Conservation (phyloP, 805 yeast genomes). For the Metschnikowia rubicola region DNA sequence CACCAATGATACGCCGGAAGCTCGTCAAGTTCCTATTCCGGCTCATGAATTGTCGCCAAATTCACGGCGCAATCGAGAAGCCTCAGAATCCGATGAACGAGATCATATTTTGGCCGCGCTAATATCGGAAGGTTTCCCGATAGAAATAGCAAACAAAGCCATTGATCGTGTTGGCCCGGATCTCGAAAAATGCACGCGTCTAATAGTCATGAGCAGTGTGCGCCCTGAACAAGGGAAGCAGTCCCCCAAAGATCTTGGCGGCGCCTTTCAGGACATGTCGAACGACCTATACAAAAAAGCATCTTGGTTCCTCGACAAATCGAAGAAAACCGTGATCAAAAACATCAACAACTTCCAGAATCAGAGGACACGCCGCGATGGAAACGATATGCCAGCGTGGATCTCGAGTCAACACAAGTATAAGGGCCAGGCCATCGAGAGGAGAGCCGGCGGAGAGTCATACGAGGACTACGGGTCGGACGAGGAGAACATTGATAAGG, state of each 20-base stretch:
- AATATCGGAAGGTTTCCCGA: conserved; percentile 75
- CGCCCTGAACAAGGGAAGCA: background rate
- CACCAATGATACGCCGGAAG: background rate
- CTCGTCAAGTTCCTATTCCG: background rate
- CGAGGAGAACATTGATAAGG: conserved; percentile 43
- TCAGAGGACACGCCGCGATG: conserved; percentile 6
- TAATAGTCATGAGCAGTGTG: conserved; percentile 48
- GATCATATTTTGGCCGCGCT: conserved; percentile 63
- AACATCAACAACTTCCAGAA: conserved; percentile 57
- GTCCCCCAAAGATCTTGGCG: conserved; percentile 20
- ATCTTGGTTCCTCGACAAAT: conserved; percentile 52
- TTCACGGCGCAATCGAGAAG: background rate
- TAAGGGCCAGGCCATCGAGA: conserved; percentile 38
- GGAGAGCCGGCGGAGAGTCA: conserved; percentile 30
- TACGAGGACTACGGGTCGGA: conserved; percentile 45
- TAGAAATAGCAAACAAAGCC: conserved; percentile 58
- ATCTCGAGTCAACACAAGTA: conserved; percentile 57
- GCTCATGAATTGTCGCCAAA: background rate
- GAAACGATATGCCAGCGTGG: conserved; percentile 60
- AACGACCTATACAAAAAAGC: conserved; percentile 58
- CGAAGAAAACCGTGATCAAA: conserved; percentile 57
- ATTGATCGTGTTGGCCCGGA: conserved; percentile 56
- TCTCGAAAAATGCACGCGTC: conserved; percentile 62
- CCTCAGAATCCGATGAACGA: conserved; percentile 12
- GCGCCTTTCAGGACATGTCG: conserved; percentile 51